A percentile compares a stretch with the other conserved stretches of the same genome.
These are phyloP conservation scores for Kodamaea kakaduensis DNA, from an alignment of 805 yeast species.

Conservation along the genomic window DNA sequence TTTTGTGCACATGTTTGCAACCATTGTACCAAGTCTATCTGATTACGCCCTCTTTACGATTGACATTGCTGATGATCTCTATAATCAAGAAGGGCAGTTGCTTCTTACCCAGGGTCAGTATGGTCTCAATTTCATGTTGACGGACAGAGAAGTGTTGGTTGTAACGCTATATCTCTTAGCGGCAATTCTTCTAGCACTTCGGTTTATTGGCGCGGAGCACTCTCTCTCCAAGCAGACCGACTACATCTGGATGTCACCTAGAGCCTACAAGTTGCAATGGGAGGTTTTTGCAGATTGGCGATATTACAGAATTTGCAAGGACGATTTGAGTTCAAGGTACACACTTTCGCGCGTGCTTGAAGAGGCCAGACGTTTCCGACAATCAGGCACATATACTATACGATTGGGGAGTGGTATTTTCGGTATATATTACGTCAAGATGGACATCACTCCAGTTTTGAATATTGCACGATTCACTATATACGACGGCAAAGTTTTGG, in stretches of 20 bases:
- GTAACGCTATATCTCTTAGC: neutral
- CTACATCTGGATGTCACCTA: constrained; percentile 1
- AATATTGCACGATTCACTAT: constrained; percentile 1
- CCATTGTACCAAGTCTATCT: neutral
- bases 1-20: constrained; percentile 1
- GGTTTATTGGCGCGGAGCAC: neutral
- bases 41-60: neutral
- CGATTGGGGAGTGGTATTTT: neutral
- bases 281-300: neutral
- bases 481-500: neutral
- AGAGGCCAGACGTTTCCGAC: neutral
- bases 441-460: neutral
- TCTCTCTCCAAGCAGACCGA: neutral
- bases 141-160: neutral
- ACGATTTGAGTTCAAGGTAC: neutral
- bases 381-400: neutral
- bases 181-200: neutral
- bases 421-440: neutral
- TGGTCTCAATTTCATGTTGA: neutral
- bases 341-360: neutral
- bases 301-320: neutral
- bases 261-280: neutral
- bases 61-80: neutral
- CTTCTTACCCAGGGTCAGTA: neutral
- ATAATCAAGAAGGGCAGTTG: neutral